These are phyloP conservation scores for Boletus vinaceobasis DNA, from an alignment of 768 basidiomycete genomes.

Conservation along the genomic window DNA sequence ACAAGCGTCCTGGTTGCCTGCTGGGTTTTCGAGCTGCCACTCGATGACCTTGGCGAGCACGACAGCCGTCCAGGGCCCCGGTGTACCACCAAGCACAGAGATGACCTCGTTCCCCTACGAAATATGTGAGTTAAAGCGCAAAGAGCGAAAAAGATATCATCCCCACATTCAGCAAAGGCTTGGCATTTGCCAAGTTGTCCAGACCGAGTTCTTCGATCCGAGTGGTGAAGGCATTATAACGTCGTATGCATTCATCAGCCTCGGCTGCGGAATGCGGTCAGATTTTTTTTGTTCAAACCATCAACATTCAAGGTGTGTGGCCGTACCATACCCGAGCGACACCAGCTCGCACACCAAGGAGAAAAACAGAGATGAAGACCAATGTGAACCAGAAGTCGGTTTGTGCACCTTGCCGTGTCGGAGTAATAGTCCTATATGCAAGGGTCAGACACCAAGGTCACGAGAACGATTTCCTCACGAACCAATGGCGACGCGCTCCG, in stretches of 20 bases:
- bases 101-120: constrained; percentile 70
- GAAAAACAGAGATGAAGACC: constrained; percentile 72
- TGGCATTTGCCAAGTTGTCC: constrained; percentile 58
- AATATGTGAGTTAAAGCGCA: neutral
- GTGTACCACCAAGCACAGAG: constrained; percentile 48
- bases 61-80: constrained; percentile 69
- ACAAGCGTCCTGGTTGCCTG: constrained; percentile 64
- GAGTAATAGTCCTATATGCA: constrained; percentile 56
- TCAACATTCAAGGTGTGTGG: constrained; percentile 3
- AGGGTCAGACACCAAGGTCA: neutral
- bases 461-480: constrained; percentile 8
- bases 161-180: constrained; percentile 76
- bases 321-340: constrained; percentile 44
- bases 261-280: constrained; percentile 34
- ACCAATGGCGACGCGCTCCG: constrained; percentile 62
- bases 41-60: constrained; percentile 65
- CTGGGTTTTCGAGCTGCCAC: constrained; percentile 85
- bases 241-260: constrained; percentile 46
- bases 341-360: constrained; percentile 71
- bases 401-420: constrained; percentile 68
- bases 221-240: constrained; percentile 64
- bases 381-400: constrained; percentile 55
- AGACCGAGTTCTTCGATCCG: constrained; percentile 63
- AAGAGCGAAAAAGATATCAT: neutral
- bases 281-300: neutral